Conservation (phyloP, 306 rosid species). For the Chamaecrista fasciculata region DNA sequence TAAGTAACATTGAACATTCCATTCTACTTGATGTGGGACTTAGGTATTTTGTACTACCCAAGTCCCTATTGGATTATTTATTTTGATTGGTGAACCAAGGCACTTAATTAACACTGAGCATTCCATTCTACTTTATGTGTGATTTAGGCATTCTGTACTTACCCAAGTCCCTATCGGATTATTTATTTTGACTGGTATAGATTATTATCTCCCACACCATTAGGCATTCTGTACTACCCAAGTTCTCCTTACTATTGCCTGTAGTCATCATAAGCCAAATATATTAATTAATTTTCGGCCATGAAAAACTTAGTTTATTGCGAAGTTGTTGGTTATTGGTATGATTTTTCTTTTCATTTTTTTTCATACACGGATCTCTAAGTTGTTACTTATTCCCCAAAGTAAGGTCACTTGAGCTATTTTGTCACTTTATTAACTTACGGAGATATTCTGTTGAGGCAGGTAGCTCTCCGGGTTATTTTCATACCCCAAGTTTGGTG, state of each 20-base stretch:
- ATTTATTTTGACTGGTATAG: neutral
- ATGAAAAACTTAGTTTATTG: neutral
- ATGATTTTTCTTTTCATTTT: neutral
- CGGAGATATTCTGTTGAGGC: constrained; percentile 43
- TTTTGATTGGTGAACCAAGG: no score
- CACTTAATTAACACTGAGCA: no score
- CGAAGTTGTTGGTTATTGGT: constrained; percentile 23
- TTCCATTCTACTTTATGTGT: no score
- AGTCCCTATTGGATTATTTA: no score
- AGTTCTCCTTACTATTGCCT: neutral
- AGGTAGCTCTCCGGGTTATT: constrained; percentile 50
- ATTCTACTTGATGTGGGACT: no score
- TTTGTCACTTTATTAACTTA: neutral
- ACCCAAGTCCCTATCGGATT: no score
- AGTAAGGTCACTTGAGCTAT: constrained; percentile 6
- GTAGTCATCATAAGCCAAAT: neutral
- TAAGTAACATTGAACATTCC: no score
- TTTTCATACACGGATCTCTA: neutral
- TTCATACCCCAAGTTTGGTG: constrained; percentile 43
- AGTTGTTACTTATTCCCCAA: neutral
- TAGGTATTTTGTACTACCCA: no score
- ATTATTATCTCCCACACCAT: neutral
- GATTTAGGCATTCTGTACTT: no score
- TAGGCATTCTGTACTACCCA: no score
- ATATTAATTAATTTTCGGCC: neutral